phyloP scores from a whole-genome alignment of 1,139 yeast species.

The Nakaseomyces bracarensis region DNA sequence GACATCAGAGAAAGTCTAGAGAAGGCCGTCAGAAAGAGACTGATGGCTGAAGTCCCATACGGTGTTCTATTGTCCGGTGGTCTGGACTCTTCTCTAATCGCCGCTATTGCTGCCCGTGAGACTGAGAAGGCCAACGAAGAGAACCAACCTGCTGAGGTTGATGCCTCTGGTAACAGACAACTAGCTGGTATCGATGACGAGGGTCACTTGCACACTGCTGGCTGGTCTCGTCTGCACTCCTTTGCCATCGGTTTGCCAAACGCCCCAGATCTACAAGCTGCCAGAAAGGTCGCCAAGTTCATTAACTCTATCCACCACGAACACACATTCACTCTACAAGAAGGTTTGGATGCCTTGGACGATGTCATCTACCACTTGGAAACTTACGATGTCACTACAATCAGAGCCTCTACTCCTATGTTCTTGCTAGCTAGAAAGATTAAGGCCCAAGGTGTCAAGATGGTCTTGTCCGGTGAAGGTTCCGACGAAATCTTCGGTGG shows the following conservation, averaged over 20 bases:
- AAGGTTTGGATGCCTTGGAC: slow-evolving; percentile 89
- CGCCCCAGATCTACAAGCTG: slow-evolving; percentile 96
- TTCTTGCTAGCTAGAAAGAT: slow-evolving; percentile 89
- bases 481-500: slow-evolving; percentile 99
- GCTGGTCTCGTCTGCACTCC: slow-evolving; percentile 85
- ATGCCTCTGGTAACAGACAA: slow-evolving; percentile 38
- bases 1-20: slow-evolving; percentile 74
- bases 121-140: slow-evolving; percentile 67
- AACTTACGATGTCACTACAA: slow-evolving; percentile 96
- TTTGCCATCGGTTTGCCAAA: slow-evolving; percentile 96
- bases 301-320: slow-evolving; percentile 96
- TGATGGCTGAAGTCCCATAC: slow-evolving; percentile 98
- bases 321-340: slow-evolving; percentile 92
- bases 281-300: slow-evolving; percentile 89
- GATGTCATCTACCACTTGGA: slow-evolving; percentile 95
- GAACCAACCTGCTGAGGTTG: slow-evolving; percentile 33
- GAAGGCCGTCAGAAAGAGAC: slow-evolving; percentile 93
- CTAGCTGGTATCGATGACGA: slow-evolving; percentile 87
- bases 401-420: slow-evolving; percentile 99
- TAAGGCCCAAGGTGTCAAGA: slow-evolving; percentile 98
- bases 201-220: slow-evolving; percentile 71
- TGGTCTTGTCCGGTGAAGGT: slow-evolving; percentile 98
- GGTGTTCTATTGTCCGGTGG: slow-evolving; percentile 97
- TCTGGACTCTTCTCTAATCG: slow-evolving; percentile 90
- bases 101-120: slow-evolving; percentile 94